Evolutionary conservation across 208 protist species (phyloP).

Genomic region (Leptomonas pyrrhocoris): DNA sequence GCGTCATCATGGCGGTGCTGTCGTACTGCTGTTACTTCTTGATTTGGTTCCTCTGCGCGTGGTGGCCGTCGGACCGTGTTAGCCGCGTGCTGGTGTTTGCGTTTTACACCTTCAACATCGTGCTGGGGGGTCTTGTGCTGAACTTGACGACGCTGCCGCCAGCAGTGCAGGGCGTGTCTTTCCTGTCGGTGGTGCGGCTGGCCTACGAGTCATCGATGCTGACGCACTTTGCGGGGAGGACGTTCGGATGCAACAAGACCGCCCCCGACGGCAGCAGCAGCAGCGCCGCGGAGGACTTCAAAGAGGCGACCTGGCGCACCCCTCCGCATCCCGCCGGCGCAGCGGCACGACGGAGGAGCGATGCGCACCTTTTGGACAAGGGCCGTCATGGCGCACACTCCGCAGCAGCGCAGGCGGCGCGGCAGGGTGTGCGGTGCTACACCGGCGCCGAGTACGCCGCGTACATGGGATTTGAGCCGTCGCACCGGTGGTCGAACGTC

Average conservation of each 20-base stretch:
- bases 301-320: too few species aligned
- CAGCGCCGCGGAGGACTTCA: too few species aligned
- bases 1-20: conserved; percentile 51
- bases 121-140: conserved; percentile 64
- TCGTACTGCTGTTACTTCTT: conserved; percentile 58
- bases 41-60: conserved; percentile 53
- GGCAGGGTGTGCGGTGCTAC: conserved; percentile 36
- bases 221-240: conserved; percentile 46
- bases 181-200: conserved; percentile 51
- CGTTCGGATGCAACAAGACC: conserved; percentile 45
- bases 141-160: conserved; percentile 61
- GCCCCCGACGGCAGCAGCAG: not conserved
- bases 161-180: conserved; percentile 42
- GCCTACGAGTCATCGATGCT: conserved; percentile 63
- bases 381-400: not conserved
- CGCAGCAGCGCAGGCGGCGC: not conserved
- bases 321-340: too few species aligned
- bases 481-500: conserved; percentile 53
- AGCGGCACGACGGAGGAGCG: too few species aligned
- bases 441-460: conserved; percentile 56
- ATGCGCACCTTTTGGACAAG: too few species aligned
- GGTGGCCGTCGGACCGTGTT: conserved; percentile 32
- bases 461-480: conserved; percentile 53
- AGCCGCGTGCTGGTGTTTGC: conserved; percentile 48
- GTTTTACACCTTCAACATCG: conserved; percentile 62